Evolutionary conservation across 2,329 filamentous ascomycete genomes (phyloP).

Genomic region (Hyphodiscus sp.): DNA sequence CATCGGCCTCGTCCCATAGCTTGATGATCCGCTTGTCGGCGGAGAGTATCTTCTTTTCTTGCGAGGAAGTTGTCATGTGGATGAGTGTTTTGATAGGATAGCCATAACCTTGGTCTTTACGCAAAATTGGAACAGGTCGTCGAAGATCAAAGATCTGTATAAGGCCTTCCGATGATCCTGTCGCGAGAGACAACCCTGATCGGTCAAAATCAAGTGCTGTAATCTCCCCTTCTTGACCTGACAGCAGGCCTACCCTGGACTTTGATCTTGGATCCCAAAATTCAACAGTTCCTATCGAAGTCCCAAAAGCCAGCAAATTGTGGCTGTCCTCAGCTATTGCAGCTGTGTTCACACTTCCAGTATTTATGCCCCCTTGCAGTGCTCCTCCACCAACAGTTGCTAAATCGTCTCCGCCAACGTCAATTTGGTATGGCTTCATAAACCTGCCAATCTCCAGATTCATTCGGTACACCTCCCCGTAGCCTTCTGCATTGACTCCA

Average conservation of each 20-base stretch:
- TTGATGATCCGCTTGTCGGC: slow-evolving; percentile 96
- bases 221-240: slow-evolving; percentile 63
- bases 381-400: slow-evolving; percentile 60
- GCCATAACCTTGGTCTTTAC: slow-evolving; percentile 94
- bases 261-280: slow-evolving; percentile 91
- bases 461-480: slow-evolving; percentile 86
- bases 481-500: slow-evolving; percentile 76
- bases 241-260: slow-evolving; percentile 70
- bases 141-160: slow-evolving; percentile 89
- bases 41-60: slow-evolving; percentile 82
- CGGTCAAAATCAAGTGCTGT: slow-evolving; percentile 83
- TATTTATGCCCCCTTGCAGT: slow-evolving; percentile 78
- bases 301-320: slow-evolving; percentile 88
- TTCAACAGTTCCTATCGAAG: slow-evolving; percentile 89
- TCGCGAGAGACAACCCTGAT: slow-evolving; percentile 77
- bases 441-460: slow-evolving; percentile 90
- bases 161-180: slow-evolving; percentile 81
- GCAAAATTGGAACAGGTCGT: slow-evolving; percentile 75
- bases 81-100: slow-evolving; percentile 83
- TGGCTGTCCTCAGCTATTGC: slow-evolving; percentile 85
- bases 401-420: slow-evolving; percentile 79
- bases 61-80: slow-evolving; percentile 62
- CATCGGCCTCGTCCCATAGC: slow-evolving; percentile 80
- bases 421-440: slow-evolving; percentile 88
- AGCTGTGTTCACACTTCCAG: slow-evolving; percentile 80